These are phyloP conservation scores for Copromyces sp. DNA, from an alignment of 495 filamentous ascomycete genomes.

Conservation along the genomic window DNA sequence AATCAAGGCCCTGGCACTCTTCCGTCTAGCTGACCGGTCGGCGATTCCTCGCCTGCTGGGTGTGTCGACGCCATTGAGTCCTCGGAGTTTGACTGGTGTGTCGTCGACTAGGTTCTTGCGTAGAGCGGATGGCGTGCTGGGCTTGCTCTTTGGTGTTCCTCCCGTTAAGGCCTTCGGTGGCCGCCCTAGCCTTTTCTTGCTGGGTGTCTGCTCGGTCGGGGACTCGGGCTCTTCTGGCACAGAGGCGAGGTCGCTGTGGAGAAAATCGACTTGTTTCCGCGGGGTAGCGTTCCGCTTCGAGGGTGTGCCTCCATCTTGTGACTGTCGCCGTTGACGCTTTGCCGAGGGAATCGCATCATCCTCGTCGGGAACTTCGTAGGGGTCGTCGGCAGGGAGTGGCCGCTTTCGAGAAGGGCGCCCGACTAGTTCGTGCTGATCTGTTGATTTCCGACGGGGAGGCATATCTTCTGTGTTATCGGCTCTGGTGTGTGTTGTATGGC, in stretches of 20 bases:
- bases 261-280: background rate
- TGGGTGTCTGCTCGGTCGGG: constrained; percentile 10
- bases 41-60: constrained; percentile 54
- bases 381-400: constrained; percentile 9
- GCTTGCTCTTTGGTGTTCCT: constrained; percentile 7
- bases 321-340: constrained; percentile 8
- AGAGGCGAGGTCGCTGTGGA: background rate
- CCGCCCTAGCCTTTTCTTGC: constrained; percentile 14
- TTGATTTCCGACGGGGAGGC: constrained; percentile 8
- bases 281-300: background rate
- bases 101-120: constrained; percentile 18
- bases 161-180: constrained; percentile 13
- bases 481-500: background rate
- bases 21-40: constrained; percentile 76
- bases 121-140: constrained; percentile 21
- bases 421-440: constrained; percentile 4
- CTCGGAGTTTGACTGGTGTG: constrained; percentile 28
- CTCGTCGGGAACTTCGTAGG: constrained; percentile 24
- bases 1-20: constrained; percentile 66
- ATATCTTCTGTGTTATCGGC: background rate
- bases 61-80: constrained; percentile 29
- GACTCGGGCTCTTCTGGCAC: background rate
- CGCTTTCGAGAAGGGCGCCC: constrained; percentile 11
- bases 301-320: background rate
- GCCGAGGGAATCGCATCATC: constrained; percentile 5